Conservation (phyloP, 139 green algal genomes). For the Axilococcus clingmanii region DNA sequence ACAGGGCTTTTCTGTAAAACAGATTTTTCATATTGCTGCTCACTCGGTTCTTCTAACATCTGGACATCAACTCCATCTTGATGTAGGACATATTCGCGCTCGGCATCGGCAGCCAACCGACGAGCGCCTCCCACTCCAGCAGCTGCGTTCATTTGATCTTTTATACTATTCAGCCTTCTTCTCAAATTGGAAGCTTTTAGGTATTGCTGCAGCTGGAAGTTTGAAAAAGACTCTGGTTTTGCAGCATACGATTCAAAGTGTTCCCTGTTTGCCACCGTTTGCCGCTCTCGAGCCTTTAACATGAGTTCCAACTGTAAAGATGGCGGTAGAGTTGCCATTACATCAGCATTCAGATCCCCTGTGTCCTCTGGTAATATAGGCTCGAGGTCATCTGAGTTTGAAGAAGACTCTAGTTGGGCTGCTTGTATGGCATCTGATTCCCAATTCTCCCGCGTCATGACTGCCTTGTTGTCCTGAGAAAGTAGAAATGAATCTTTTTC, state of each 20-base stretch:
- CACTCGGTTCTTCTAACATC: background rate
- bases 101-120: conserved; percentile 46
- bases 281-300: conserved; percentile 56
- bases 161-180: conserved; percentile 29
- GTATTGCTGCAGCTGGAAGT: conserved; percentile 71
- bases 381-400: background rate
- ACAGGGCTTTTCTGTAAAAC: background rate
- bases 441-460: background rate
- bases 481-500: background rate
- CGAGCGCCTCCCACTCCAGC: background rate
- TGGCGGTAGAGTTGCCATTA: conserved; percentile 72
- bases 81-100: conserved; percentile 59
- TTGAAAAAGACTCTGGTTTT: conserved; percentile 40
- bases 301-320: conserved; percentile 82
- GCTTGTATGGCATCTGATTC: background rate
- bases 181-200: conserved; percentile 42
- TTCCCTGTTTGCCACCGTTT: conserved; percentile 51
- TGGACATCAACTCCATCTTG: conserved; percentile 9
- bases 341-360: conserved; percentile 51
- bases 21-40: background rate
- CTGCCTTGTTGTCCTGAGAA: background rate
- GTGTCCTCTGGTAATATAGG: background rate
- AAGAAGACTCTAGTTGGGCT: background rate
- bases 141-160: conserved; percentile 12
- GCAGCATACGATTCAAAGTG: conserved; percentile 44